phyloP scores from a whole-genome alignment of 2,329 filamentous ascomycete species.

The Colletotrichum sp. region DNA sequence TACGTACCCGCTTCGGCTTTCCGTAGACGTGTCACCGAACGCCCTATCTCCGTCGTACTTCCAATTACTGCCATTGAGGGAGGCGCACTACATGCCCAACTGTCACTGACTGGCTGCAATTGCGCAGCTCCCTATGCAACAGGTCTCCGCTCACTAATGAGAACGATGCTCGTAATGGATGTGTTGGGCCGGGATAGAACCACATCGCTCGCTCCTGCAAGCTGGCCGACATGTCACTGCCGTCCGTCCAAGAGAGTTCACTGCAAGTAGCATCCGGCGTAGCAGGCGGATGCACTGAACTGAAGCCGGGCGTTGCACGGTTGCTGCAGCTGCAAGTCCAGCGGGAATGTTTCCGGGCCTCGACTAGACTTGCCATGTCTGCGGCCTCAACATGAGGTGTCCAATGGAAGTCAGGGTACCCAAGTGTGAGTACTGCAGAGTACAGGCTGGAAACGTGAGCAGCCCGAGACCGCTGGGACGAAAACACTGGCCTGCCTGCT shows the following conservation, averaged over 20 bases:
- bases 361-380: conserved; percentile 5
- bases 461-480: not conserved
- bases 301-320: not conserved
- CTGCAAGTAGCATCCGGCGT: not conserved
- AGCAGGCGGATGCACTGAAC: not conserved
- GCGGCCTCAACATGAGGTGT: not conserved
- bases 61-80: not conserved
- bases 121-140: not conserved
- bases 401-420: not conserved
- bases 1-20: conserved; percentile 16
- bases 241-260: not conserved
- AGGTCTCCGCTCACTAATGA: not conserved
- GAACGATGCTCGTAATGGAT: not conserved
- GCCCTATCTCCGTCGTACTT: conserved; percentile 9
- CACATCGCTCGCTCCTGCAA: not conserved
- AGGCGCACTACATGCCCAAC: not conserved
- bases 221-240: not conserved
- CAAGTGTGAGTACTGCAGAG: not conserved
- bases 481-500: not conserved
- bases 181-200: not conserved
- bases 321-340: not conserved
- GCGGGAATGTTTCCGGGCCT: not conserved
- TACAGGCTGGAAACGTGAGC: not conserved
- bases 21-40: conserved; percentile 16
- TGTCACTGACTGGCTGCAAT: not conserved